A percentile compares a stretch with the other conserved stretches of the same genome.
phyloP scores from a whole-genome alignment of 2,329 filamentous ascomycete genomes.

The Stromatinia cepivora region DNA sequence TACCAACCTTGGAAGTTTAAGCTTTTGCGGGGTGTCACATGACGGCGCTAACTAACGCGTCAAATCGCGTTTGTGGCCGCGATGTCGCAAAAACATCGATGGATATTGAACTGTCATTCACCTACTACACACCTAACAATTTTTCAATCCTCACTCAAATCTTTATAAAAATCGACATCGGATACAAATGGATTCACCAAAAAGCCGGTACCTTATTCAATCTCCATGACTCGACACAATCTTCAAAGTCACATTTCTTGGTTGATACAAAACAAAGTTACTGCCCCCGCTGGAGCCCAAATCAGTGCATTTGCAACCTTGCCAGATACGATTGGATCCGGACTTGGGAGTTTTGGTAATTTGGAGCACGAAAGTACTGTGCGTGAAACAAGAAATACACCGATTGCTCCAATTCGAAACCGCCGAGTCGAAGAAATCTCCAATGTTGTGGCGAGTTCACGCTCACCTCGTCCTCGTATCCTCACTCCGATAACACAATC shows the following conservation, averaged over 20 bases:
- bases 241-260: conserved; percentile 41
- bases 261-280: conserved; percentile 38
- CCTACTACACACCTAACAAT: neutral
- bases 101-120: neutral
- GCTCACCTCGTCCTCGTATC: conserved; percentile 32
- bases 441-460: conserved; percentile 32
- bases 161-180: neutral
- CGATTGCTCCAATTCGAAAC: conserved; percentile 26
- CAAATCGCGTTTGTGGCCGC: conserved; percentile 5
- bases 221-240: conserved; percentile 43
- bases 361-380: conserved; percentile 26
- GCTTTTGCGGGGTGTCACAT: conserved; percentile 14
- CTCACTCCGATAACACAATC: conserved; percentile 27
- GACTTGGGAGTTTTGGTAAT: conserved; percentile 16
- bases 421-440: conserved; percentile 26
- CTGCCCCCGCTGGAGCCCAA: conserved; percentile 31
- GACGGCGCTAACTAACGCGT: conserved; percentile 14
- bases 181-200: conserved; percentile 33
- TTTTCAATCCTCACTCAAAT: neutral
- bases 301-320: conserved; percentile 16
- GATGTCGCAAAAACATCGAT: neutral
- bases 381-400: conserved; percentile 19
- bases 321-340: conserved; percentile 19
- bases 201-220: conserved; percentile 28
- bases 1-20: neutral